Conservation (phyloP, 495 filamentous ascomycete genomes). For the Immersiella caudata region DNA sequence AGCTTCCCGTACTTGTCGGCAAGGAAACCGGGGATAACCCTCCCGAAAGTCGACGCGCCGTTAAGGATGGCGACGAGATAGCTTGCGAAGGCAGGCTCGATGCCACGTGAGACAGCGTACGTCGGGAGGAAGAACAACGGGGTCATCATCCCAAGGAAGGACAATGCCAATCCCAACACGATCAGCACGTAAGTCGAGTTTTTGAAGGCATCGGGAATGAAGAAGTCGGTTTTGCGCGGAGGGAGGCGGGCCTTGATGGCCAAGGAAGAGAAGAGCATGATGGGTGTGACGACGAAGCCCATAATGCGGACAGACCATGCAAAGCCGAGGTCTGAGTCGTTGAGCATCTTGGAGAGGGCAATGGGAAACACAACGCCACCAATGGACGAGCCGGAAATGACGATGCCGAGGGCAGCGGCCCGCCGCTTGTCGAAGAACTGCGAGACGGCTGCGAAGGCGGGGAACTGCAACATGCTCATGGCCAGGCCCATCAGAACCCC, state of each 20-base stretch:
- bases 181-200: constrained; percentile 42
- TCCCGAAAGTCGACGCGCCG: constrained; percentile 55
- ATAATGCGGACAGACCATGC: constrained; percentile 63
- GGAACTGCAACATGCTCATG: constrained; percentile 54
- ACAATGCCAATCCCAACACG: constrained; percentile 45
- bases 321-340: constrained; percentile 50
- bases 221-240: constrained; percentile 46
- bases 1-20: constrained; percentile 57
- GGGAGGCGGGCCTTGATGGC: constrained; percentile 50
- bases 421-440: constrained; percentile 60
- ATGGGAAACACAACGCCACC: constrained; percentile 60
- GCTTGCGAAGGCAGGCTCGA: constrained; percentile 48
- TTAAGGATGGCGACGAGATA: constrained; percentile 59
- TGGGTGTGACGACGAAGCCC: constrained; percentile 58
- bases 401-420: constrained; percentile 57
- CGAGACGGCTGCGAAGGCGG: constrained; percentile 54
- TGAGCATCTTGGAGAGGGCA: constrained; percentile 46
- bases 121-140: constrained; percentile 61
- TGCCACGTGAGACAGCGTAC: constrained; percentile 54
- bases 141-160: constrained; percentile 55
- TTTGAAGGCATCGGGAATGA: constrained; percentile 46
- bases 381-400: constrained; percentile 57
- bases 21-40: constrained; percentile 59
- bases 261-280: constrained; percentile 48
- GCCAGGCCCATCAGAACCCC: constrained; percentile 57